Base-by-base conservation (phyloP, 2,329 filamentous ascomycete genomes). In the Penicillium freii region DNA sequence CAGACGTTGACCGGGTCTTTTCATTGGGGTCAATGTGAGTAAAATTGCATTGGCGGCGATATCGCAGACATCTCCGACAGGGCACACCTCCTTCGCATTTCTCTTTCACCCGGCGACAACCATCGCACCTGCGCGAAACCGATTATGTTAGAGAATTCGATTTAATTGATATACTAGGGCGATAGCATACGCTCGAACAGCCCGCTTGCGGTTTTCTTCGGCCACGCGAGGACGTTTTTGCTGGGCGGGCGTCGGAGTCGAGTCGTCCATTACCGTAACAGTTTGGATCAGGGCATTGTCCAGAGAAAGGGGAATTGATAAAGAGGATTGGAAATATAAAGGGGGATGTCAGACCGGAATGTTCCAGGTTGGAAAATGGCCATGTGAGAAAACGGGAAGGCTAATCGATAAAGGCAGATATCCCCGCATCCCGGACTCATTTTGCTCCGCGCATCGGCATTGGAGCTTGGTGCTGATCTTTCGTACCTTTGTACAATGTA, bases 81-180 rank as follows among this genome's bases (percentile, higher is more conserved):
- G 82, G 82, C 19, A 81, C 74, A 49, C 81, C 82, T 46, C 81
- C 82, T 62, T 83, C 81, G 63, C 81, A 84, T 70, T 83, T 82
- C 67, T 84, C 81, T 65, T 84, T 84, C 56, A 81, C 76, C 60
- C 80, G 76, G 57, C 81, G 80, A 67, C 81, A 84, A 51, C 78
- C 79, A 65, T 82, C 80, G 64, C 81, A 84, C 57, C 81, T 83
- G 56, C 34, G 51, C n/a, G 38, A 13, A 50, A 42, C 25, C 43
- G 13, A 25, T 21, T 29, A 10, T 40, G 54, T 67, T 62, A 67
- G 65, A 54, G 34, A 15, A 13, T 25, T 5, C n/a, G 13, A 13
- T 33, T 31, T 9, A 15, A 34, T 33, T 39, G 31, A 31, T 19
- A 23, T 3, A 29, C 13, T n/a, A n/a, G 42, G 13, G 25, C 10